Base-by-base conservation (phyloP, 306 rosid species). In the Cucurbita ficifolia region DNA sequence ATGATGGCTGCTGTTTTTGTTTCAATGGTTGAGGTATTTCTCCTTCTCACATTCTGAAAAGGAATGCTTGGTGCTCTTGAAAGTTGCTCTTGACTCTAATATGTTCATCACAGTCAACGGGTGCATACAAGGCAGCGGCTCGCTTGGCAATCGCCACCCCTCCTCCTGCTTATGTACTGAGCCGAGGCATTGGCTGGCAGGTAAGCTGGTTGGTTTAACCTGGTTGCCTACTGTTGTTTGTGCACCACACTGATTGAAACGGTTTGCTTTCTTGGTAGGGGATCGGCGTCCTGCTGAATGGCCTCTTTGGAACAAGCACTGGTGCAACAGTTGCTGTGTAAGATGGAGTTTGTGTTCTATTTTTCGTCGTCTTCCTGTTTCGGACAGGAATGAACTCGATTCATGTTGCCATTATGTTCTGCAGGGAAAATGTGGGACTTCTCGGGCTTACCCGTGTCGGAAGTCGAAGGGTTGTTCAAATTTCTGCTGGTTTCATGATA, bases 121-220 rank as follows among this genome's bases (percentile, higher is more conserved):
- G 83, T 38, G 95, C 98, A 52, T 94, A 90, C 87, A 82, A 83
- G 82, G 97, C 96, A 4, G 97, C 98, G 2, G 84, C 98, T 59
- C 91, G 98, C 60, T 74, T 94, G 82, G 98, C 98, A 0, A 94
- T 90, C 49, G 98, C 98, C 38, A 94, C 98, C 42, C 98, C 98
- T 49, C 98, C 98, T 69, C 98, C 98, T 51, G 96, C 98, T 62
- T 87, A 90, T 76, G 98, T 94, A 62, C 83, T 94, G 85, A 94
- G 98, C 84, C 87, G 98, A 59, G 98, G 98, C 81, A 94, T 94
- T 48, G 98, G 98, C 62, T 94, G 98, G 98, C 98, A 94, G 95
- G 98, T 94, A 54, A 81, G 77, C 73, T 71, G 10, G 46, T 42
- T 42, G 46, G 18, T 58, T 64, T 57, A 33, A 74, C 35, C 48